Conservation (phyloP, 2,329 filamentous ascomycete species). For the Stromatinia cepivora region DNA sequence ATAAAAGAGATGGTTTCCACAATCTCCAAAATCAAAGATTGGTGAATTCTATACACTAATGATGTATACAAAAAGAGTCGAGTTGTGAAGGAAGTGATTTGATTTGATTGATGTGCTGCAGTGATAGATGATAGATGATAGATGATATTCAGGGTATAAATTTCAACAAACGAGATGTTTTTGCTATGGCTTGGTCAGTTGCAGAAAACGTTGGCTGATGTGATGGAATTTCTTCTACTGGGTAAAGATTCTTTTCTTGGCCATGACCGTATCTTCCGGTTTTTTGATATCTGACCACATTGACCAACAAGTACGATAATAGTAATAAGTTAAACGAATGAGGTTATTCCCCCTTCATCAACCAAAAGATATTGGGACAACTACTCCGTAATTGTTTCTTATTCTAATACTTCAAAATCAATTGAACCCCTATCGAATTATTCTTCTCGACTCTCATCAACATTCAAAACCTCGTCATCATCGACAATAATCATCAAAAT, state of each 20-base stretch:
- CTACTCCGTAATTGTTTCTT: neutral
- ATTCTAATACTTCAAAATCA: neutral
- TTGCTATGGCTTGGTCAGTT: neutral
- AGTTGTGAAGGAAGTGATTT: neutral
- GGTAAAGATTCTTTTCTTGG: neutral
- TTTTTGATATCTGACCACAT: slow-evolving; percentile 1
- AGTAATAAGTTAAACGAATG: neutral
- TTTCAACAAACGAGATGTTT: neutral
- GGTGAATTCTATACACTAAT: neutral
- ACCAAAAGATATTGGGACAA: neutral
- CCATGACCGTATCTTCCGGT: neutral
- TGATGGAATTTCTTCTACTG: neutral
- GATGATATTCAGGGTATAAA: neutral
- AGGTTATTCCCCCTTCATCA: neutral
- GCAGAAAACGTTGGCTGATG: slow-evolving; percentile 12
- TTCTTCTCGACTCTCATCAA: neutral
- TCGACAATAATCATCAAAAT: neutral
- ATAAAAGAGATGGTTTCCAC: neutral
- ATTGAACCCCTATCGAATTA: neutral
- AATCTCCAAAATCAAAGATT: too few relatives aligned
- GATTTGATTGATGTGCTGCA: neutral
- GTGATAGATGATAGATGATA: neutral
- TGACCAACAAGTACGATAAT: neutral
- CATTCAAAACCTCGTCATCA: neutral
- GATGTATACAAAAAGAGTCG: neutral